Percentiles rank a stretch among this genome's conserved stretches.
phyloP scores from a whole-genome alignment of 345 rosid species.

The Euphorbia pulcherrima region DNA sequence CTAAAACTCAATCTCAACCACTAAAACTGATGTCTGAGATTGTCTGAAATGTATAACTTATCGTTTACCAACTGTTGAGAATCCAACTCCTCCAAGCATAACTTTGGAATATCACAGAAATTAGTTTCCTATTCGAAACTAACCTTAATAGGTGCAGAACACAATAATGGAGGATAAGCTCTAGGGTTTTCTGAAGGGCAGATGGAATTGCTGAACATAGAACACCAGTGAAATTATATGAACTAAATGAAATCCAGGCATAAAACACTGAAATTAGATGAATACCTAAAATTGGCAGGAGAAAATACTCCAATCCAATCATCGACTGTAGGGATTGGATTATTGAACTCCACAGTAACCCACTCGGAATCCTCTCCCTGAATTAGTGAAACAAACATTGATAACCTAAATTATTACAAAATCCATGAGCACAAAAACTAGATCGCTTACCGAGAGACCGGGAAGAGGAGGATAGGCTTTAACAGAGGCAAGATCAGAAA shows the following conservation, averaged over 20 bases:
- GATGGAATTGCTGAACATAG: constrained; percentile 46
- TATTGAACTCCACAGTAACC: constrained; percentile 44
- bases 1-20: no score
- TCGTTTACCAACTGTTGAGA: no score
- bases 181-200: constrained; percentile 38
- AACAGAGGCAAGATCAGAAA: constrained; percentile 40
- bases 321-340: constrained; percentile 50
- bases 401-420: not conserved
- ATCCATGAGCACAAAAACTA: not conserved
- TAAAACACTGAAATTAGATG: not conserved
- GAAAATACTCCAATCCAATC: constrained; percentile 85
- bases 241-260: not conserved
- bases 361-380: constrained; percentile 57
- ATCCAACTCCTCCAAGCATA: no score
- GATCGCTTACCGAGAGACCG: constrained; percentile 42
- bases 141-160: constrained; percentile 79
- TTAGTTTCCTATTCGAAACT: no score
- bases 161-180: constrained; percentile 45
- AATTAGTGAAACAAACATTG: not conserved
- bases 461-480: constrained; percentile 49
- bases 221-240: not conserved
- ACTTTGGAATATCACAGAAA: not conserved
- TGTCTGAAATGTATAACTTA: no score
- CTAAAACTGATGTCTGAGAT: no score
- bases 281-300: constrained; percentile 64